Evolutionary conservation across 495 filamentous ascomycete species (phyloP), one percentile per base, ranked within the genome.

Genomic region (Evernia prunastri): DNA sequence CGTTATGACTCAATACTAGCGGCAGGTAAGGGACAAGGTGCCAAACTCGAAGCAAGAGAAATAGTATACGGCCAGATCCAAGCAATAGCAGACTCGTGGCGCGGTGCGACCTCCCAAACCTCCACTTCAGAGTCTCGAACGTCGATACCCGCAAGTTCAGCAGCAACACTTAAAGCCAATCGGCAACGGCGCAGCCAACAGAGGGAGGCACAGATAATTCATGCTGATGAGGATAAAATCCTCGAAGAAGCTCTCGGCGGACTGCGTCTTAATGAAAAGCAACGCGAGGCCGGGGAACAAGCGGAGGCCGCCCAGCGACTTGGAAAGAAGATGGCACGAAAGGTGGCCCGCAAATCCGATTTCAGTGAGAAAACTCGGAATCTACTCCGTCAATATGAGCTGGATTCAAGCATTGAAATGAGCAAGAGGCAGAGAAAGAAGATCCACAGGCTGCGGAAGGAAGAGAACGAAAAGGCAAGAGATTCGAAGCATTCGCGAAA

Each of bases 1-100:
- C 79, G 87, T 61, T 96, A 96, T 73, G 91, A 96, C 73, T 75
- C 81, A 65, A 77, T 93, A 45, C 77, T 95, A 20, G 54, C 37
- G 15, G 40, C 54, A 20, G 27, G 33, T 6, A 20, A 51, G 42
- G 13, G 5, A 7, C 31, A 42, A 83, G 78, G 64, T 45, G 40
- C 27, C 43, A 61, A 56, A 51, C 31, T 20, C 36, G 35, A 25
- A 31, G 64, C 58, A 45, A 66, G 59, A 57, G 20, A 60, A 37
- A 56, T 29, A 17, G 51, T 63, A 4, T n/a, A 33, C 27, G 11
- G 6, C 15, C 25, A 63, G 31, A 29, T 63, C 60, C 29, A 11
- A 17, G 31, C 17, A 8, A 63, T 63, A 9, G 37, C 37, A 18
- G 31, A 63, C 10, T 63, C 60, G 13, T 63, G 60, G 60, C 60